Evolutionary conservation across 371 early-diverging fungal genomes (phyloP).

Genomic region (Mucor plumbeus): DNA sequence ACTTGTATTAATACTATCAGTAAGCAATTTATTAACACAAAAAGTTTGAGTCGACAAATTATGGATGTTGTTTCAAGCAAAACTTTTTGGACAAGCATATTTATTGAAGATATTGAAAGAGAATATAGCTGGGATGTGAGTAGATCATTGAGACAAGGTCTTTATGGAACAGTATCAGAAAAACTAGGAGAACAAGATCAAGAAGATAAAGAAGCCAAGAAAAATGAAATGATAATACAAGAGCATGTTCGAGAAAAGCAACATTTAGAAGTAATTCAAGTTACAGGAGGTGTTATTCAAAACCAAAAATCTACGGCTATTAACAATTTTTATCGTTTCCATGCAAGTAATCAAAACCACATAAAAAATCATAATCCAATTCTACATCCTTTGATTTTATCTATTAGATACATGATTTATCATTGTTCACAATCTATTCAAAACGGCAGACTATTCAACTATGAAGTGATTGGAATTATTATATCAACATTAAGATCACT

Average conservation of each 20-base stretch:
- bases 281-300: slow-evolving; percentile 6
- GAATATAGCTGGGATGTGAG: slow-evolving; percentile 56
- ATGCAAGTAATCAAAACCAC: background rate
- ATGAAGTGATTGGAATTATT: slow-evolving; percentile 45
- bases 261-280: slow-evolving; percentile 27
- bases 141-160: slow-evolving; percentile 46
- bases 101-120: slow-evolving; percentile 58
- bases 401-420: slow-evolving; percentile 42
- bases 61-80: slow-evolving; percentile 48
- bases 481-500: slow-evolving; percentile 35
- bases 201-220: background rate
- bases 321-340: slow-evolving; percentile 6
- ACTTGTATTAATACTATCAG: background rate
- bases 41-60: slow-evolving; percentile 39
- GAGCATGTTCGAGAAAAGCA: slow-evolving; percentile 48
- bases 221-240: slow-evolving; percentile 9
- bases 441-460: slow-evolving; percentile 26
- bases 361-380: background rate
- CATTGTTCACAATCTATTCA: slow-evolving; percentile 10
- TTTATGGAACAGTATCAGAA: slow-evolving; percentile 39
- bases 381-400: slow-evolving; percentile 32
- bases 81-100: slow-evolving; percentile 60
- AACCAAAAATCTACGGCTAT: background rate
- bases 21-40: background rate
- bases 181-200: background rate